Base-by-base conservation (phyloP, 148 eudicot species). In the Rhododendron molle region DNA sequence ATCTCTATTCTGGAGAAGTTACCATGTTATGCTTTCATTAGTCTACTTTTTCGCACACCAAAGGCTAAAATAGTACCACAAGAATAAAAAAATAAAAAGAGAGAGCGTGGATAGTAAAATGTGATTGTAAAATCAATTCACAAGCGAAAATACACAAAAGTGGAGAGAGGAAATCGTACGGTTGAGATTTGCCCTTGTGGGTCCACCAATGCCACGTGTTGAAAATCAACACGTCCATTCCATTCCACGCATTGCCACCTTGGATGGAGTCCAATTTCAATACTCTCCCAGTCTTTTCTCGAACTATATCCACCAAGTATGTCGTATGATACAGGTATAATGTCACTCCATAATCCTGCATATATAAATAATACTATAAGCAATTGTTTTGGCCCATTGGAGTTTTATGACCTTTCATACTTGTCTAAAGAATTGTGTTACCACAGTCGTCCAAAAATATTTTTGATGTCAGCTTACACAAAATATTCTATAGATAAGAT, bases 131-230 rank as follows among this genome's bases (percentile, higher is more conserved):
- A 36, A 46, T 43, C 54, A 47, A 26, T 73, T 32, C 3, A 36
- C 78, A 5, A 36, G 6, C 6, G n/a, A 73, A 16, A 34, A 30
- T 5, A 20, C 20, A 30, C 32, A 56, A 43, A 74, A 50, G 56
- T 38, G 72, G 43, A 28, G 2, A 10, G 44, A 50, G 69, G 28
- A 43, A 83, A 74, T 77, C 87, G 1, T 93, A 96, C 99, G 93
- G 91, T 62, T 92, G 96, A 65, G 93, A 83, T 77, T 83, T 83
- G 26, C 97, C 98, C 1, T 85, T 91, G 92, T 96, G 99, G 54
- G 90, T 92, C 99, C 99, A 96, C 99, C 98, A 96, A 40, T 96
- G 99, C 99, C 99, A 96, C 3, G 97, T 73, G 89, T 96, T 96
- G 92, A 96, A 96, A 28, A 96, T 84, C 84, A 96, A 91, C 32